Percentiles rank a stretch among this genome's conserved stretches.
Conservation (phyloP, 371 early-diverging fungal species). For the Syncephalastrum racemosum region DNA sequence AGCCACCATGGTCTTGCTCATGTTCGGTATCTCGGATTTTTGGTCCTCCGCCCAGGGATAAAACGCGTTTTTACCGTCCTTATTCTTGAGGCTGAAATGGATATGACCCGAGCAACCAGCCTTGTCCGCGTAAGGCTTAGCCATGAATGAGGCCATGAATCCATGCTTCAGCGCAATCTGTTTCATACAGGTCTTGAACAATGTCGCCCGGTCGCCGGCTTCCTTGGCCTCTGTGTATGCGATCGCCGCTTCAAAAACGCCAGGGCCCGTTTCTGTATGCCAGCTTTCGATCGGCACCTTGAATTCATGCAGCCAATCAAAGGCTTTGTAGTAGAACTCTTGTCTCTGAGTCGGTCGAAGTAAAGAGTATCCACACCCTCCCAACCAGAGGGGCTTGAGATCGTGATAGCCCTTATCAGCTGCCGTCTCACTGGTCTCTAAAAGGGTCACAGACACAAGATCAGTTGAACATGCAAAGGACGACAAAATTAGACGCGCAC, state of each 20-base stretch:
- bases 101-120: slow-evolving; percentile 87
- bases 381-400: slow-evolving; percentile 64
- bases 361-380: slow-evolving; percentile 85
- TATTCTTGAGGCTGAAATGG: slow-evolving; percentile 70
- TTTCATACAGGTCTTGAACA: slow-evolving; percentile 82
- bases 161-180: slow-evolving; percentile 70
- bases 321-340: slow-evolving; percentile 72
- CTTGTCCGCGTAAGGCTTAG: slow-evolving; percentile 72
- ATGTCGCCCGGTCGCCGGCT: slow-evolving; percentile 72
- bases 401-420: slow-evolving; percentile 56
- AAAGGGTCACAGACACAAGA: not conserved
- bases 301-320: slow-evolving; percentile 63
- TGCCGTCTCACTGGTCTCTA: slow-evolving; percentile 70
- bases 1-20: slow-evolving; percentile 57
- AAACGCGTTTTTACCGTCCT: slow-evolving; percentile 55
- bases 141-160: slow-evolving; percentile 84
- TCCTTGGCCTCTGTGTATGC: slow-evolving; percentile 63
- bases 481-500: slow-evolving; percentile 32
- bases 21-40: slow-evolving; percentile 32
- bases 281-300: slow-evolving; percentile 74
- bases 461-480: not conserved
- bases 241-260: slow-evolving; percentile 84
- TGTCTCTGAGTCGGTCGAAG: slow-evolving; percentile 72
- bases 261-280: slow-evolving; percentile 88
- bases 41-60: slow-evolving; percentile 24